phyloP scores from a whole-genome alignment of 352 stramenopile species.

The Phytopythium aichiense region DNA sequence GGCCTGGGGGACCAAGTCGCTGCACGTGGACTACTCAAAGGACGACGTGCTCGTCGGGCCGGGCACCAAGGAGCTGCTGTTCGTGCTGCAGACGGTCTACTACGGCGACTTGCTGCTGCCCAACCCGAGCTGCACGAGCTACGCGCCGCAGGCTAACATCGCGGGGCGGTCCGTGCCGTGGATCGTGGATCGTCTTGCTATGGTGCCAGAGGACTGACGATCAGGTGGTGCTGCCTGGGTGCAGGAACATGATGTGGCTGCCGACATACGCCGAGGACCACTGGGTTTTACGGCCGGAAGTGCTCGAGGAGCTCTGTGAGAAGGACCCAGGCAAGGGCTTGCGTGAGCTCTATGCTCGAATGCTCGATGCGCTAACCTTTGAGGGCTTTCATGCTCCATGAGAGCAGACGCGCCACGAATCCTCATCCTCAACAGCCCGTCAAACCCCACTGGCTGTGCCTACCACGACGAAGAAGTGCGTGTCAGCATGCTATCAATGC shows the following conservation, averaged over 20 bases:
- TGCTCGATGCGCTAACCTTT: neutral
- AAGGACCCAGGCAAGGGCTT: constrained; percentile 62
- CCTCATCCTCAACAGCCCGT: constrained; percentile 84
- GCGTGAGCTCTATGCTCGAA: neutral
- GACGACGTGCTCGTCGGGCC: constrained; percentile 84
- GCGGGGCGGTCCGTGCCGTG: constrained; percentile 49
- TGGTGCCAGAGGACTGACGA: neutral
- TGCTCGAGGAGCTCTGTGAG: constrained; percentile 74
- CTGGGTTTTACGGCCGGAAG: constrained; percentile 74
- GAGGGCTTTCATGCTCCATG: neutral
- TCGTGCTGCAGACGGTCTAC: constrained; percentile 87
- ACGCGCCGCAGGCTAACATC: constrained; percentile 82
- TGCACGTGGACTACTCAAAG: constrained; percentile 58
- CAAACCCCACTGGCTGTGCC: constrained; percentile 80
- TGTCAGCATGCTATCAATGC: neutral
- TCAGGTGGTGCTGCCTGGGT: neutral
- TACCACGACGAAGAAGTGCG: constrained; percentile 74
- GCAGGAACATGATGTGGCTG: constrained; percentile 87
- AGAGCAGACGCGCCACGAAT: constrained; percentile 69
- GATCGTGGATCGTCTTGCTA: neutral
- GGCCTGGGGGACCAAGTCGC: constrained; percentile 45
- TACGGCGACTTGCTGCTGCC: constrained; percentile 83
- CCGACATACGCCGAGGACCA: constrained; percentile 73
- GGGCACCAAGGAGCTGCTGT: constrained; percentile 87
- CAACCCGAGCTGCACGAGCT: constrained; percentile 85